Conservation (phyloP, 23 red algal genomes). For the Gracilaria caudata region DNA sequence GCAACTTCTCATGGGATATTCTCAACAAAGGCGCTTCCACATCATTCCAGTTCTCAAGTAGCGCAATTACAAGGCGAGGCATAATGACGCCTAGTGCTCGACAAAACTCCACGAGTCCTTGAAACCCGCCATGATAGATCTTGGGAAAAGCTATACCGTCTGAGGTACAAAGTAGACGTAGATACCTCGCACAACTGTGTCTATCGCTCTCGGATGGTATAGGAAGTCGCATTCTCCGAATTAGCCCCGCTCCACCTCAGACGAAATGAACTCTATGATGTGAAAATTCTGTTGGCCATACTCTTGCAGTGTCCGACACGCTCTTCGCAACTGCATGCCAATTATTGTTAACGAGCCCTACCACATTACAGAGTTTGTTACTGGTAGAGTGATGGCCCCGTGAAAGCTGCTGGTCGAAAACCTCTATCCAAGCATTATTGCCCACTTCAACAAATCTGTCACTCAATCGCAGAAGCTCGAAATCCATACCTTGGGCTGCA, state of each 20-base stretch:
- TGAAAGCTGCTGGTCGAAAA: not conserved
- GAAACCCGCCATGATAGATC: not conserved
- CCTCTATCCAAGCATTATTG: constrained; percentile 9
- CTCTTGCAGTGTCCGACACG: not conserved
- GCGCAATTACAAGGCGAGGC: not conserved
- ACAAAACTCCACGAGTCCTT: constrained; percentile 6
- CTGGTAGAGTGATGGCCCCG: not conserved
- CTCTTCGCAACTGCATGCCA: not conserved
- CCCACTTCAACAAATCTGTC: not conserved
- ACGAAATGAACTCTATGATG: constrained; percentile 1
- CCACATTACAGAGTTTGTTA: not conserved
- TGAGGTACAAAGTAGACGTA: not conserved
- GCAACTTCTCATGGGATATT: not conserved
- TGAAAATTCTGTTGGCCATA: constrained; percentile 1
- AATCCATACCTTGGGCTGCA: not conserved
- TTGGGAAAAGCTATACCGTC: not conserved
- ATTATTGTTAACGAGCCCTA: not conserved
- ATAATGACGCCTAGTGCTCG: not conserved
- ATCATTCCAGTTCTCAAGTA: not conserved
- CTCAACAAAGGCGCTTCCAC: not conserved
- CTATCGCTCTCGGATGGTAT: not conserved
- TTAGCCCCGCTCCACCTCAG: not conserved
- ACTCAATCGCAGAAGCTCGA: not conserved
- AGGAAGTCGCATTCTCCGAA: not conserved
- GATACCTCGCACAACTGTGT: not conserved